Evolutionary conservation across 805 yeast genomes (phyloP).

Genomic region (Kodamaea fukazawae): DNA sequence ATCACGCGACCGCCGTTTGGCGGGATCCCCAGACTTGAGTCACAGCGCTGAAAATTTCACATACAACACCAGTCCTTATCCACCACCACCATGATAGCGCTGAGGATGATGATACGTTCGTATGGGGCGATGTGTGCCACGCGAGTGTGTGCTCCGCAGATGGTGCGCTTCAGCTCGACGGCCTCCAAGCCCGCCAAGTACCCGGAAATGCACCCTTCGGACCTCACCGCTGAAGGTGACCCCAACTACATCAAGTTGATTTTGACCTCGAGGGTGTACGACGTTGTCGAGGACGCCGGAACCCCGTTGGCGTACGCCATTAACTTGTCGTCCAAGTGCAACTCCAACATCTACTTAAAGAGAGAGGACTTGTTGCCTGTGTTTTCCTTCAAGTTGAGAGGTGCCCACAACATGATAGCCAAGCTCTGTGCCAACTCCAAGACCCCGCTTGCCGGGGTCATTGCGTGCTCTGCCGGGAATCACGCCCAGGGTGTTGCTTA

Average conservation of each 20-base stretch:
- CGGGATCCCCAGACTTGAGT: too few species aligned
- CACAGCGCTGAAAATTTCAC: too few species aligned
- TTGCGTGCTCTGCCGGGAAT: constrained; percentile 98
- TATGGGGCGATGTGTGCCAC: too few species aligned
- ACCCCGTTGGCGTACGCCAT: constrained; percentile 80
- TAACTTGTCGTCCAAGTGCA: constrained; percentile 69
- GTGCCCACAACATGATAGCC: constrained; percentile 97
- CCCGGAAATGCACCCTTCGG: constrained; percentile 50
- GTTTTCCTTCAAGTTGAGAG: constrained; percentile 92
- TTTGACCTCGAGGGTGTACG: constrained; percentile 89
- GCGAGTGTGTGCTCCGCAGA: too few species aligned
- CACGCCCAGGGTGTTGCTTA: constrained; percentile 99
- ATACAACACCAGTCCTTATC: too few species aligned
- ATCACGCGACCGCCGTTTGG: too few species aligned
- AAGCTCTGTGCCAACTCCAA: constrained; percentile 60
- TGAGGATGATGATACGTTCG: too few species aligned
- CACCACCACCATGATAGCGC: too few species aligned
- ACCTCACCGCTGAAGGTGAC: constrained; percentile 56
- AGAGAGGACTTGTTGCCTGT: constrained; percentile 95
- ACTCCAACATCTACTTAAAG: constrained; percentile 73
- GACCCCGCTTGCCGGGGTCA: constrained; percentile 76
- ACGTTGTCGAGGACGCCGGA: constrained; percentile 74
- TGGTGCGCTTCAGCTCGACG: neutral
- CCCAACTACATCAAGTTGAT: constrained; percentile 95
- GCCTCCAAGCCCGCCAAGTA: constrained; percentile 17